phyloP scores from a whole-genome alignment of 2,329 filamentous ascomycete genomes.

The Penicillium janthinellum region DNA sequence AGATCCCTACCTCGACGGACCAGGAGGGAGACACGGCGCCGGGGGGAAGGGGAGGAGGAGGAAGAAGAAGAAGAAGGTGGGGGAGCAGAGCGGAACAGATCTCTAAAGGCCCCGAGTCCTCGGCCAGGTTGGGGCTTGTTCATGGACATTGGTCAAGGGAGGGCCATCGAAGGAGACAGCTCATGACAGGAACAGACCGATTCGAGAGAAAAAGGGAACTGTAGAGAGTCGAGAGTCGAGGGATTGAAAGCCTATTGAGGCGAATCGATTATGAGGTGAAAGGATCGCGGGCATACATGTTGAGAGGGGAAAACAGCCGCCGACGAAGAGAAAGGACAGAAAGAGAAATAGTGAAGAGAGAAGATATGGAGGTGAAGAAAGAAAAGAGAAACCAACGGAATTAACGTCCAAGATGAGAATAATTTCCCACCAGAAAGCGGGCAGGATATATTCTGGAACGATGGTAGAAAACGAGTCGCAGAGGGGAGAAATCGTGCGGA shows the following conservation, averaged over 20 bases:
- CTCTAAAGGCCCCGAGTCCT: constrained; percentile 36
- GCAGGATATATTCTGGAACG: constrained; percentile 26
- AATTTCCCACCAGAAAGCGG: neutral
- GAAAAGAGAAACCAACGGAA: neutral
- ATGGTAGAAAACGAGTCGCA: constrained; percentile 17
- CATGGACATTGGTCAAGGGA: constrained; percentile 39
- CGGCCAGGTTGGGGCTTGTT: constrained; percentile 36
- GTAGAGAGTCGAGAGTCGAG: neutral
- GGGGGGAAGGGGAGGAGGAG: constrained; percentile 30
- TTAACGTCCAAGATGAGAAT: neutral
- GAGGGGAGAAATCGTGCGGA: constrained; percentile 19
- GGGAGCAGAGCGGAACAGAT: constrained; percentile 35
- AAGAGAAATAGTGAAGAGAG: neutral
- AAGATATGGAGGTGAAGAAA: neutral
- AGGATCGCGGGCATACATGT: constrained; percentile 28
- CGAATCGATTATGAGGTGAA: constrained; percentile 25
- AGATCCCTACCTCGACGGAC: constrained; percentile 40
- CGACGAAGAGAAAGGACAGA: neutral
- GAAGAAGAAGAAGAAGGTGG: constrained; percentile 25
- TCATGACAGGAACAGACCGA: constrained; percentile 24
- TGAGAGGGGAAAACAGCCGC: neutral
- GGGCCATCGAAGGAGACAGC: constrained; percentile 31
- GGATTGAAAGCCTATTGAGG: constrained; percentile 9
- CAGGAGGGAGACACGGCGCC: constrained; percentile 35
- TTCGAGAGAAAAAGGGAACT: neutral